A percentile compares a stretch with the other conserved stretches of the same genome.
phyloP scores from a whole-genome alignment of 2,329 filamentous ascomycete genomes.

The Ustulina deusta region DNA sequence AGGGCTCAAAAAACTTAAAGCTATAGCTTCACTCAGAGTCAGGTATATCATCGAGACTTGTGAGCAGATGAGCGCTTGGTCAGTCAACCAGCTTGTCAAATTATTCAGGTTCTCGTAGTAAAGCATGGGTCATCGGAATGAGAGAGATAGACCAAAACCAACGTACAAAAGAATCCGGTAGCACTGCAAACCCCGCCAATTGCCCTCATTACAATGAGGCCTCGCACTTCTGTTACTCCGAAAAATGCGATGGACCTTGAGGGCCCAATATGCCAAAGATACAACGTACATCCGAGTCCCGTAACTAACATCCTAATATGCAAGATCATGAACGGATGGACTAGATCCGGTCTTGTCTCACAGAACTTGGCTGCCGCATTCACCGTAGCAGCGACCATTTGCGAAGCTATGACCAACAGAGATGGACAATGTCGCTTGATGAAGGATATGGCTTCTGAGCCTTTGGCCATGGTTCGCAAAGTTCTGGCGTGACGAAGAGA shows the following conservation, averaged over 20 bases:
- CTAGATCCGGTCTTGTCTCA: slow-evolving; percentile 18
- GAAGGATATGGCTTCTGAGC: background rate
- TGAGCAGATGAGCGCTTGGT: background rate
- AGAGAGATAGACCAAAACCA: background rate
- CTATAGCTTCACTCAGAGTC: slow-evolving; percentile 3
- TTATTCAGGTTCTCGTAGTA: too few species aligned
- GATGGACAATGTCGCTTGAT: background rate
- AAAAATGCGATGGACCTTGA: slow-evolving; percentile 1
- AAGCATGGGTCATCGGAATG: too few species aligned
- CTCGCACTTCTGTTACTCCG: background rate
- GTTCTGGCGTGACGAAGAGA: background rate
- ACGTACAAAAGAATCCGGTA: slow-evolving; percentile 10
- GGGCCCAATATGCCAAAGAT: background rate
- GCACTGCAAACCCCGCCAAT: background rate
- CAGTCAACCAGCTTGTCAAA: background rate
- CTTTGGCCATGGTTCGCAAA: background rate
- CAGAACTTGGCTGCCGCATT: slow-evolving; percentile 29
- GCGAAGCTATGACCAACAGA: slow-evolving; percentile 12
- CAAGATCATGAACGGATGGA: slow-evolving; percentile 31
- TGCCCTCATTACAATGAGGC: background rate
- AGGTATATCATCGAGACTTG: slow-evolving; percentile 11
- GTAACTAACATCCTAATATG: slow-evolving; percentile 28
- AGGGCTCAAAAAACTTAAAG: slow-evolving; percentile 4
- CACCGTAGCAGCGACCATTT: slow-evolving; percentile 25
- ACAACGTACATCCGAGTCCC: slow-evolving; percentile 19